phyloP scores from a whole-genome alignment of 192 early-diverging fungal genomes.

The Cladochytrium replicatum region DNA sequence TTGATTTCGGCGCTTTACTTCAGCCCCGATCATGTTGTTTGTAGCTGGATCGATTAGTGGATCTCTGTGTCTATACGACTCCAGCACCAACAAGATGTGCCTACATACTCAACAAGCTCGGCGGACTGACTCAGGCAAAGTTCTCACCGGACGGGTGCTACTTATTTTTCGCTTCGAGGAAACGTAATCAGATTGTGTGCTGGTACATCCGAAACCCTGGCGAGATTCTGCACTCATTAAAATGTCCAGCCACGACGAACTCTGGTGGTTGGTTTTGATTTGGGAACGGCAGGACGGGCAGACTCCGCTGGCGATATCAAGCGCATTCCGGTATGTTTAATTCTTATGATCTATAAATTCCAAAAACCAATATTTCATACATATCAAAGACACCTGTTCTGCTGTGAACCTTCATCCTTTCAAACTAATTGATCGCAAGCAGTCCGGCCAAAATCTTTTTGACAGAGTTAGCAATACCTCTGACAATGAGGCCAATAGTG shows the following conservation, averaged over 20 bases:
- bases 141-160: conserved; percentile 58
- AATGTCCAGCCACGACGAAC: conserved; percentile 49
- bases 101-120: conserved; percentile 27
- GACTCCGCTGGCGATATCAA: too few species aligned
- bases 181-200: conserved; percentile 45
- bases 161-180: conserved; percentile 61
- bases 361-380: too few species aligned
- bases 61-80: conserved; percentile 57
- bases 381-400: too few species aligned
- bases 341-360: too few species aligned
- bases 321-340: too few species aligned
- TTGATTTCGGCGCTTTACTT: conserved; percentile 65
- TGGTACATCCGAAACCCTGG: conserved; percentile 77
- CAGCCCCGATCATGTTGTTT: conserved; percentile 53
- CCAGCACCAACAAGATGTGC: conserved; percentile 41
- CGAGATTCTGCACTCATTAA: conserved; percentile 39
- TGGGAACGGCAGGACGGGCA: conserved; percentile 51
- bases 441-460: too few species aligned
- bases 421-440: too few species aligned
- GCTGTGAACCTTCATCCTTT: too few species aligned
- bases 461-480: too few species aligned
- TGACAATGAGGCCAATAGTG: too few species aligned
- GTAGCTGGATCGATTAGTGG: conserved; percentile 65
- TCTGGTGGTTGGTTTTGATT: conserved; percentile 64
- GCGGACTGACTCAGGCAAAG: conserved; percentile 28